These are phyloP conservation scores for Rhizophagus sp. DNA, from an alignment of 192 early-diverging fungal genomes.

Conservation along the genomic window DNA sequence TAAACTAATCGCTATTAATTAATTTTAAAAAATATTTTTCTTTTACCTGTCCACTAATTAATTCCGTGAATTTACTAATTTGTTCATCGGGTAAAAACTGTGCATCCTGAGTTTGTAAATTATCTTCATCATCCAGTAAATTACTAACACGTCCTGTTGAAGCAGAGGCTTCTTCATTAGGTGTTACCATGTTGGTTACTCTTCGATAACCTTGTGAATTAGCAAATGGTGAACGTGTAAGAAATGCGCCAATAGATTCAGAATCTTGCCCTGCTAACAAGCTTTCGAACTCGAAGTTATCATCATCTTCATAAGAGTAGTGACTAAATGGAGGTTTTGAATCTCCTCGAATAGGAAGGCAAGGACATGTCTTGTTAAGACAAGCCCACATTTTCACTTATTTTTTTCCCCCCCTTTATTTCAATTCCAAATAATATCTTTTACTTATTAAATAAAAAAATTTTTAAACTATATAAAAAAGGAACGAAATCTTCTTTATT, in stretches of 20 bases:
- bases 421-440: neutral
- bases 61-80: constrained; percentile 29
- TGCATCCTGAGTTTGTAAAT: constrained; percentile 24
- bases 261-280: constrained; percentile 13
- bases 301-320: constrained; percentile 25
- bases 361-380: constrained; percentile 29
- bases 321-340: constrained; percentile 9
- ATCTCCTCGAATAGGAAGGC: constrained; percentile 14
- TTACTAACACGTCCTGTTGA: neutral
- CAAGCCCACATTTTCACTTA: constrained; percentile 23
- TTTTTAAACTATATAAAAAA: neutral
- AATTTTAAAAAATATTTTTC: neutral
- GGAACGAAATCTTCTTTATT: no score
- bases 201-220: neutral
- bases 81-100: constrained; percentile 29
- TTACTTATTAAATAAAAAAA: neutral
- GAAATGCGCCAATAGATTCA: neutral
- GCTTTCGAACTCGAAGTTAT: constrained; percentile 19
- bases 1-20: no score
- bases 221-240: constrained; percentile 10
- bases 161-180: neutral
- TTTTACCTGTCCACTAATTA: constrained; percentile 19
- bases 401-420: neutral
- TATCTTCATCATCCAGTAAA: constrained; percentile 8
- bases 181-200: neutral